These are phyloP conservation scores for Rossbeevera mucosa DNA, from an alignment of 768 basidiomycete species.

Conservation along the genomic window DNA sequence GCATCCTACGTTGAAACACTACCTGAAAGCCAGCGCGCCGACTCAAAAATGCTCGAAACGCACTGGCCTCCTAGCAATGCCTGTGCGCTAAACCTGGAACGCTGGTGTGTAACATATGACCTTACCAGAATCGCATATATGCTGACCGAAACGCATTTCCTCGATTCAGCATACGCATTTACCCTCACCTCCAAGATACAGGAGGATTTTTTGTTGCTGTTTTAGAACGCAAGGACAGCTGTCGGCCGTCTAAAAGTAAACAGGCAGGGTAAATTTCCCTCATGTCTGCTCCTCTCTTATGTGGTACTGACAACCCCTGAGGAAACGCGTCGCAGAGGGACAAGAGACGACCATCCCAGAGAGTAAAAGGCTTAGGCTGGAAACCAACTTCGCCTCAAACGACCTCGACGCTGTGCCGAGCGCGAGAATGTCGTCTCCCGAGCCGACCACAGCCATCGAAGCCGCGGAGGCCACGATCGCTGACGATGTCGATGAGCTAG, in stretches of 20 bases:
- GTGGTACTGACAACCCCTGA: slow-evolving; percentile 7
- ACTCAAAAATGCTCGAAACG: slow-evolving; percentile 61
- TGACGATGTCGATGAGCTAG: slow-evolving; percentile 1
- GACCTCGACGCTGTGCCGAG: slow-evolving; percentile 4
- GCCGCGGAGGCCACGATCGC: not conserved
- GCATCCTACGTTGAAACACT: slow-evolving; percentile 52
- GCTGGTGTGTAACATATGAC: slow-evolving; percentile 53
- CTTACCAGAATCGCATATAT: not conserved
- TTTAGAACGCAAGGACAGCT: slow-evolving; percentile 47
- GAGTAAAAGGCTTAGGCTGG: slow-evolving; percentile 48
- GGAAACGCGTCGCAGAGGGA: slow-evolving; percentile 50
- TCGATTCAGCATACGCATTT: slow-evolving; percentile 68
- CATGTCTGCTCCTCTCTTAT: not conserved
- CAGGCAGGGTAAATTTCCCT: slow-evolving; percentile 13
- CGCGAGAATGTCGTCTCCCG: slow-evolving; percentile 4
- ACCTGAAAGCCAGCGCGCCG: slow-evolving; percentile 42
- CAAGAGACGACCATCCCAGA: slow-evolving; percentile 37
- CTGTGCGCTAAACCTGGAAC: slow-evolving; percentile 54
- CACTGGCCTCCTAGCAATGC: slow-evolving; percentile 80
- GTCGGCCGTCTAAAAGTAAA: slow-evolving; percentile 1
- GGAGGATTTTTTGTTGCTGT: slow-evolving; percentile 99
- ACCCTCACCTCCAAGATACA: slow-evolving; percentile 93
- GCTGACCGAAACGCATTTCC: not conserved
- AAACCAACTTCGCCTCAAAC: slow-evolving; percentile 15
- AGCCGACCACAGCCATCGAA: slow-evolving; percentile 2